Conservation (phyloP, 1,284 basidiomycete species). For the Leccinum subfulvum region DNA sequence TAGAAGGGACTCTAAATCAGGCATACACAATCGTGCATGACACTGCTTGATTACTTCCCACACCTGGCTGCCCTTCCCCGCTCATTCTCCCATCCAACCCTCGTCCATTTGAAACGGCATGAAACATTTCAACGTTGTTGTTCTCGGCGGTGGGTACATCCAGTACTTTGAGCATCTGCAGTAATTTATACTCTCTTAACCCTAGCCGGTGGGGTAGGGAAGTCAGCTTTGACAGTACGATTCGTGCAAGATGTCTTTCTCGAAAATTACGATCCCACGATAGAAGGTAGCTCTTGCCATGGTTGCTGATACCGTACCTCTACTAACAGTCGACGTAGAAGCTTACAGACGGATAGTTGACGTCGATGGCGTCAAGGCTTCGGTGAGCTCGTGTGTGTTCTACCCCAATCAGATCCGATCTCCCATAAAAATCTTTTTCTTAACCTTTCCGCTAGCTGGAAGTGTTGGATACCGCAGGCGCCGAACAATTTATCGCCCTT, state of each 20-base stretch:
- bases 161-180: slow-evolving; percentile 4
- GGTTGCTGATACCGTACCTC: slow-evolving; percentile 1
- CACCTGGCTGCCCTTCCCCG: slow-evolving; percentile 16
- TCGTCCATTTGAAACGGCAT: slow-evolving; percentile 34
- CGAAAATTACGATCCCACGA: slow-evolving; percentile 79
- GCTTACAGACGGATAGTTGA: slow-evolving; percentile 56
- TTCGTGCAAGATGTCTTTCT: slow-evolving; percentile 75
- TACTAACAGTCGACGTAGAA: slow-evolving; percentile 14
- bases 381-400: slow-evolving; percentile 42
- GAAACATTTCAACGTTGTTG: slow-evolving; percentile 72
- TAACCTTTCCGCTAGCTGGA: slow-evolving; percentile 56
- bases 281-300: slow-evolving; percentile 56
- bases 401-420: slow-evolving; percentile 11
- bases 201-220: slow-evolving; percentile 79
- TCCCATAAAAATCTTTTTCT: slow-evolving; percentile 15
- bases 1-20: slow-evolving; percentile 15
- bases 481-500: slow-evolving; percentile 80
- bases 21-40: slow-evolving; percentile 15
- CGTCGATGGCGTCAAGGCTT: slow-evolving; percentile 59
- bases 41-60: slow-evolving; percentile 26
- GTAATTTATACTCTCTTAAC: slow-evolving; percentile 9
- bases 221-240: slow-evolving; percentile 75
- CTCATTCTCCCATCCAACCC: slow-evolving; percentile 14
- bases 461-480: slow-evolving; percentile 86
- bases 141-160: slow-evolving; percentile 64